Base-by-base conservation (phyloP, 2,329 filamentous ascomycete species). In the Fusarium metavorans region DNA sequence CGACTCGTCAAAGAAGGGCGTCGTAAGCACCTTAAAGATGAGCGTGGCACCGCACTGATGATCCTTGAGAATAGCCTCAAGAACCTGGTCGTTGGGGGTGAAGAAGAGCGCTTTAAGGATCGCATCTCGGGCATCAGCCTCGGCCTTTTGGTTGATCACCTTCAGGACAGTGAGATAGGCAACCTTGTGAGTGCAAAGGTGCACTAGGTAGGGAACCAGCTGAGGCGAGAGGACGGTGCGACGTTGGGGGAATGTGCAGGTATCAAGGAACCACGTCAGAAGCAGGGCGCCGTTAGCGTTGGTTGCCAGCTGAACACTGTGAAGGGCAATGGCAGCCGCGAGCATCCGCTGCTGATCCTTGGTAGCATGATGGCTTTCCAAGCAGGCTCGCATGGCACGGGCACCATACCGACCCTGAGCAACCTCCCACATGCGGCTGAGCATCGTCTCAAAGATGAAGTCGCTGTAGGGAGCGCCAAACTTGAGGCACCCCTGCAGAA, bases 1-100 rank as follows among this genome's bases (percentile, higher is more conserved):
- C 62, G 88, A 92, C 82, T 99, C 97, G 76, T 99, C 97, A 74
- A 98, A 95, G 89, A 98, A 98, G 0, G 97, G 97, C 9, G 95
- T 98, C 0, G 97, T 98, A 66, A 99, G 88, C 37, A 98, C 95
- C 88, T 99, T 99, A 90, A 98, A 99, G 79, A 99, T 98, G 76
- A 99, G 86, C 1, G 96, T 98, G 5, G 96, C 95, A 64, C 97
- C 97, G 76, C 95, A 98, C 56, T 93, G 91, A 79, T 97, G 95
- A 81, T 99, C 97, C 71, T 91, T 93, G 37, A 99, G 87, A 70
- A 99, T 98, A 65, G 94, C 94, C 81, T 98, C 95, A 45, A 99
- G 85, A 2, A 94, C 91, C 76, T 95, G 92, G 78, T 98, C 94
- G 71, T 96, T 94, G 4, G 92, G 90, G 10, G 94, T 95, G 84